Evolutionary conservation across 148 eudicot species (phyloP).

Genomic region (Nepenthes mirabilis): DNA sequence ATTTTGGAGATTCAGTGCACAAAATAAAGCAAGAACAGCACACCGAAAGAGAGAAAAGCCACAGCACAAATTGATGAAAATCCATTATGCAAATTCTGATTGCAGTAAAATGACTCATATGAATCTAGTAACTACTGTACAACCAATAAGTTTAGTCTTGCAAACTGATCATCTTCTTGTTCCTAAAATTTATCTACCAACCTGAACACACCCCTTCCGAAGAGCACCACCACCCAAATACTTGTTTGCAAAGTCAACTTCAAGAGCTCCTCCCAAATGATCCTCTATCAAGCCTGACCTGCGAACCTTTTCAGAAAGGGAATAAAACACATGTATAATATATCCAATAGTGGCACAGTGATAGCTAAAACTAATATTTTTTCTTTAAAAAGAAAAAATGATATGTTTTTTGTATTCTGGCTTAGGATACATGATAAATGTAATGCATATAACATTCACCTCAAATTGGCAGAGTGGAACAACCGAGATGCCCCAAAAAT

Average conservation of each 20-base stretch:
- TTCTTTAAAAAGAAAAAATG: no score
- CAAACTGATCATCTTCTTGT: background rate
- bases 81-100: no score
- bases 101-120: background rate
- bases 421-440: background rate
- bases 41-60: no score
- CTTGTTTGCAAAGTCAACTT: constrained; percentile 96
- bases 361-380: no score
- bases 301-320: constrained; percentile 32
- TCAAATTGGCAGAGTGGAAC: constrained; percentile 57
- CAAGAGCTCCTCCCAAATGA: constrained; percentile 54
- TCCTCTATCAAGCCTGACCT: constrained; percentile 81
- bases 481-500: constrained; percentile 58
- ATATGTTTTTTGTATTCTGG: no score
- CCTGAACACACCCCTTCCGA: constrained; percentile 84
- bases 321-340: background rate
- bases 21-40: no score
- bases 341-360: no score
- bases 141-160: background rate
- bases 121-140: background rate
- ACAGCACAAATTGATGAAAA: no score
- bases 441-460: constrained; percentile 25
- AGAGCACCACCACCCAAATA: constrained; percentile 94
- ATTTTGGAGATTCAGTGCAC: no score
- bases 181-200: constrained; percentile 9